Conservation (phyloP, 129 eudicot species). For the Flaveria trinervia region DNA sequence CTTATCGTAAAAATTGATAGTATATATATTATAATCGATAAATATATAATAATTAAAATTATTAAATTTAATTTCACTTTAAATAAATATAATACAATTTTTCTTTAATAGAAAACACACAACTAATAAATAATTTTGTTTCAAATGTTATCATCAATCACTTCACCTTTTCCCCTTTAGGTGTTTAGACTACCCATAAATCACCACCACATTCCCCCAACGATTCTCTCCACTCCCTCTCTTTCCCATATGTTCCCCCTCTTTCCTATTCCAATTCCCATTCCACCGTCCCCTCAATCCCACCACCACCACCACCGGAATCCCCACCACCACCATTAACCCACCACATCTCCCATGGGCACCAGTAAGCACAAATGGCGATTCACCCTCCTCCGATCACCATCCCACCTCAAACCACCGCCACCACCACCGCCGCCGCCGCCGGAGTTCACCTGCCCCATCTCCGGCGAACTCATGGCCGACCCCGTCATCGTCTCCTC, state of each 20-base stretch:
- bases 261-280: neutral
- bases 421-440: slow-evolving; percentile 4
- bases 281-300: neutral
- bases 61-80: no score
- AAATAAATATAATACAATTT: no score
- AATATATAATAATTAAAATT: no score
- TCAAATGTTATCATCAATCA: neutral
- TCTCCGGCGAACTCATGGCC: slow-evolving; percentile 66
- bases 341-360: slow-evolving; percentile 45
- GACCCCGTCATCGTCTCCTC: slow-evolving; percentile 86
- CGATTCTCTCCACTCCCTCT: slow-evolving; percentile 25
- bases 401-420: slow-evolving; percentile 25
- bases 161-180: neutral
- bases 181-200: slow-evolving; percentile 22
- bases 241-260: slow-evolving; percentile 19
- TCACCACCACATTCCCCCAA: neutral
- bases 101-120: no score
- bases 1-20: no score
- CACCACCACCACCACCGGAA: neutral
- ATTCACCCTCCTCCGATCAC: slow-evolving; percentile 51
- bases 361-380: slow-evolving; percentile 59
- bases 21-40: no score
- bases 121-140: neutral
- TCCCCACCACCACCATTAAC: neutral
- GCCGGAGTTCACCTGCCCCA: slow-evolving; percentile 65